A percentile compares a stretch with the other conserved stretches of the same genome.
Conservation (phyloP, 371 early-diverging fungal species). For the Thermomucor indicae-seudaticae region DNA sequence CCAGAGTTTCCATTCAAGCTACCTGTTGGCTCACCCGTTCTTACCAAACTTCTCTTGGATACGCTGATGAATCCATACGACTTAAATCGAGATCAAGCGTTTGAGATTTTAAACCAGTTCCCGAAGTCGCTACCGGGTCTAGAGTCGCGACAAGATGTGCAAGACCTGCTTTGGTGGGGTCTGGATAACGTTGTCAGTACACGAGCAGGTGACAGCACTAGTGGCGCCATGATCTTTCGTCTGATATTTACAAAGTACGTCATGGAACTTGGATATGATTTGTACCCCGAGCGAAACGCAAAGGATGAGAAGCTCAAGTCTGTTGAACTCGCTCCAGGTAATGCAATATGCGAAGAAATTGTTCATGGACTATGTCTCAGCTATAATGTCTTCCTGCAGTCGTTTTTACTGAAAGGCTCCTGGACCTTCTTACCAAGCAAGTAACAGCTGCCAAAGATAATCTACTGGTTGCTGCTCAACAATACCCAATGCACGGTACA, state of each 20-base stretch:
- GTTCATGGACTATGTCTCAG: neutral
- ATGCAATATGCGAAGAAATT: neutral
- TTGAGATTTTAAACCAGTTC: slow-evolving; percentile 59
- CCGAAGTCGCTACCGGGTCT: slow-evolving; percentile 57
- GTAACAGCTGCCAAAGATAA: slow-evolving; percentile 54
- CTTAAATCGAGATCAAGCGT: slow-evolving; percentile 61
- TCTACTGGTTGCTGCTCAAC: slow-evolving; percentile 65
- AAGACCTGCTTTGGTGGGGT: slow-evolving; percentile 62
- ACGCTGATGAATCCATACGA: slow-evolving; percentile 68
- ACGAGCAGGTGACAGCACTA: slow-evolving; percentile 77
- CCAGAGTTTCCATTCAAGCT: slow-evolving; percentile 57
- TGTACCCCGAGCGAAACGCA: slow-evolving; percentile 35
- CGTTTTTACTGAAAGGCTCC: slow-evolving; percentile 46
- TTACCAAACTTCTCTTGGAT: slow-evolving; percentile 51
- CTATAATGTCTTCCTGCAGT: slow-evolving; percentile 5
- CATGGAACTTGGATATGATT: slow-evolving; percentile 41
- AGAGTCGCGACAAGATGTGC: slow-evolving; percentile 34
- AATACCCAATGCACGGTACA: slow-evolving; percentile 73
- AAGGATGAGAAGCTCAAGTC: neutral
- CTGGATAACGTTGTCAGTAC: slow-evolving; percentile 61
- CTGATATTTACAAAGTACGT: slow-evolving; percentile 79
- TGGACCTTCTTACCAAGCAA: slow-evolving; percentile 49
- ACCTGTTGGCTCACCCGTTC: slow-evolving; percentile 40
- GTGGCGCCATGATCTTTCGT: slow-evolving; percentile 76
- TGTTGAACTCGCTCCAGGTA: slow-evolving; percentile 8